Percentiles rank a stretch among this genome's conserved stretches.
phyloP scores from a whole-genome alignment of 345 rosid genomes.

The Melastoma malabathricum region DNA sequence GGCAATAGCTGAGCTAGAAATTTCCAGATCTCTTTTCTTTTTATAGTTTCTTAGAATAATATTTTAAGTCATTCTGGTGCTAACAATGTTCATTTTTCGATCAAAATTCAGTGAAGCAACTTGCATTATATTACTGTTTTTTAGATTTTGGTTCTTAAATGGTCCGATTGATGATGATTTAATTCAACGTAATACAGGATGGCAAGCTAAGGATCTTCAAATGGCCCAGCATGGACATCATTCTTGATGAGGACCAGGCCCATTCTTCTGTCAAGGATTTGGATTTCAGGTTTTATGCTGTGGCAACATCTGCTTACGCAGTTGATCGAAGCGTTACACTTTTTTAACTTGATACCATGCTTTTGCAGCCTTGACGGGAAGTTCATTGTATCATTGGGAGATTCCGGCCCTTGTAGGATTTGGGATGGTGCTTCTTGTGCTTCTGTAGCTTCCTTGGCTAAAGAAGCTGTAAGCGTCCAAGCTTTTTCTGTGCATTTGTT shows the following conservation, averaged over 20 bases:
- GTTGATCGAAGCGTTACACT: background rate
- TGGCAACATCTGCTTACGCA: constrained; percentile 5
- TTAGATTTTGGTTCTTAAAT: background rate
- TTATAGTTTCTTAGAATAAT: too few relatives aligned
- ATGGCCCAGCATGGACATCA: constrained; percentile 78
- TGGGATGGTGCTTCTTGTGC: constrained; percentile 63
- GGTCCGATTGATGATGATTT: constrained; percentile 21
- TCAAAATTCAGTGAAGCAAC: background rate
- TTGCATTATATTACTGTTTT: background rate
- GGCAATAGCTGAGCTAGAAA: background rate
- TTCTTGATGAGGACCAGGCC: constrained; percentile 51
- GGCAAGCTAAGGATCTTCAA: constrained; percentile 72
- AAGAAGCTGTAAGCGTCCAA: constrained; percentile 39
- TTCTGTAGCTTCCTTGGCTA: constrained; percentile 48
- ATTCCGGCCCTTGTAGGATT: constrained; percentile 61
- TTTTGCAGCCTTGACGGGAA: constrained; percentile 67
- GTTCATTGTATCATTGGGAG: constrained; percentile 66
- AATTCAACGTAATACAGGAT: constrained; percentile 72
- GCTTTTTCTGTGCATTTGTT: background rate
- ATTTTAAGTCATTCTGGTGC: too few relatives aligned
- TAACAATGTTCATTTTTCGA: background rate
- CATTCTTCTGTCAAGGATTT: constrained; percentile 54
- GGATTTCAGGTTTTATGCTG: constrained; percentile 52
- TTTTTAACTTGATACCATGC: background rate
- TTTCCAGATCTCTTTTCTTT: background rate